Evolutionary conservation across 768 basidiomycete species (phyloP), one percentile per base, ranked within the genome.

Genomic region (Leccinum ochraceum): DNA sequence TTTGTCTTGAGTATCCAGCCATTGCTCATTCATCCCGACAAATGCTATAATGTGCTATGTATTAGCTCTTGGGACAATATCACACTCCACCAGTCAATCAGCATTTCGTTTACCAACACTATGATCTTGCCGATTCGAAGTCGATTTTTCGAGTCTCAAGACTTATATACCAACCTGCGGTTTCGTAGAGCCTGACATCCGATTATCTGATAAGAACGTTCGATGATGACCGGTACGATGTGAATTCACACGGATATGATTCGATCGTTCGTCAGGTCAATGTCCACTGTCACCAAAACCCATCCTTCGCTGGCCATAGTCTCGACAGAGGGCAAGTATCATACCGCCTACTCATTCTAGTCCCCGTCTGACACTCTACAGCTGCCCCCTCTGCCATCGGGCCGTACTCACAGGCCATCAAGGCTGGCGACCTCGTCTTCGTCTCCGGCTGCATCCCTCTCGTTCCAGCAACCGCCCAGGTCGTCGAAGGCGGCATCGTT

Each of bases 381-480:
- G 92, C 81, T 68, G 91, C 92, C 5, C 85, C 92, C 1, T 81
- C 85, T 17, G 91, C 92, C 0, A 85, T 94, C 61, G 92, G 92
- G 1, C 94, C 94, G 34, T 96, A 96, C 77, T 87, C 86, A 2
- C 91, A 96, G 78, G 95, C 87, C 4, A 84, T 95, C 77, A 90
- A 89, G 70, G 82, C 83, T 55, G 90, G 90, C 54, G 86, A 91
- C 66, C 82, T 94, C 60, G 84, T 98, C 65, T 99, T 96, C 77
- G 81, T 87, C 50, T 95, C 94, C 2, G 96, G 96, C 52, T 90
- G 88, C 71, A 89, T 98, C 68, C 89, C 93, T 2, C 79, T 97
- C 58, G 84, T 90, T 69, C 90, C 94, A 11, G 69, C 76, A 32
- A 88, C 89, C 66, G 87, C 79, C 53, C 92, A 62, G 20, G 49